These are phyloP conservation scores for Eutypella sp. DNA, from an alignment of 2,329 filamentous ascomycete species.

Conservation along the genomic window DNA sequence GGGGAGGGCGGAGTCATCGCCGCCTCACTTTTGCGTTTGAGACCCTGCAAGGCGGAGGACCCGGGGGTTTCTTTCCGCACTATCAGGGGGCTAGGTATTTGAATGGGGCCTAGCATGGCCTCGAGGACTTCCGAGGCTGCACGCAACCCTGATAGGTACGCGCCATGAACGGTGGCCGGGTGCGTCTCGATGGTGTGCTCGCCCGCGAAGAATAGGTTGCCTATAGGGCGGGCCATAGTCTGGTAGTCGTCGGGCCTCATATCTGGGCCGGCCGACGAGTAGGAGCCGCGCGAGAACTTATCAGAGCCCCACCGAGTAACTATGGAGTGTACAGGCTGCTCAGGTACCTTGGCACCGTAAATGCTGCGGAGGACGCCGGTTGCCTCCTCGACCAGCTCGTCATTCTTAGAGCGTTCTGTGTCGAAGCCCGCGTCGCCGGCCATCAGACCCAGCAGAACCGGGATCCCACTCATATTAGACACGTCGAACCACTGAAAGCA, in stretches of 20 bases:
- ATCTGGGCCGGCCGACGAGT: slow-evolving; percentile 83
- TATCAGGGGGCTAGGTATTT: slow-evolving; percentile 71
- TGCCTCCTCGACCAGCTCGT: slow-evolving; percentile 74
- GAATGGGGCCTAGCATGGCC: slow-evolving; percentile 73
- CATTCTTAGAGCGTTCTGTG: slow-evolving; percentile 71
- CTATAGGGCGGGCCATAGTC: slow-evolving; percentile 76
- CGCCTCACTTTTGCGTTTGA: slow-evolving; percentile 49
- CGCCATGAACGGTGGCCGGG: slow-evolving; percentile 93
- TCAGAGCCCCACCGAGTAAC: slow-evolving; percentile 92
- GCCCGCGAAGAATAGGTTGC: slow-evolving; percentile 89
- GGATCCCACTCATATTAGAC: slow-evolving; percentile 81
- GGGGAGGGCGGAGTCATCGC: slow-evolving; percentile 27
- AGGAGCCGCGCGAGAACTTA: slow-evolving; percentile 86
- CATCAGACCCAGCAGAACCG: slow-evolving; percentile 87
- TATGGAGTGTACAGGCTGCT: slow-evolving; percentile 74
- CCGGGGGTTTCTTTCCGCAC: slow-evolving; percentile 51
- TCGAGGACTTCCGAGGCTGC: slow-evolving; percentile 84
- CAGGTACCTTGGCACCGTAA: slow-evolving; percentile 66
- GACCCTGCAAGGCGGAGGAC: slow-evolving; percentile 18
- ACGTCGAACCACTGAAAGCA: slow-evolving; percentile 99
- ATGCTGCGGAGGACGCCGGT: slow-evolving; percentile 72
- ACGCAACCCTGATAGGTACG: slow-evolving; percentile 87
- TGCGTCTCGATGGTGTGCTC: slow-evolving; percentile 96
- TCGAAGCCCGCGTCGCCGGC: slow-evolving; percentile 90
- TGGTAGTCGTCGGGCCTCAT: slow-evolving; percentile 89